Conservation (phyloP, 441 rosid genomes). For the Theobroma grandiflorum region DNA sequence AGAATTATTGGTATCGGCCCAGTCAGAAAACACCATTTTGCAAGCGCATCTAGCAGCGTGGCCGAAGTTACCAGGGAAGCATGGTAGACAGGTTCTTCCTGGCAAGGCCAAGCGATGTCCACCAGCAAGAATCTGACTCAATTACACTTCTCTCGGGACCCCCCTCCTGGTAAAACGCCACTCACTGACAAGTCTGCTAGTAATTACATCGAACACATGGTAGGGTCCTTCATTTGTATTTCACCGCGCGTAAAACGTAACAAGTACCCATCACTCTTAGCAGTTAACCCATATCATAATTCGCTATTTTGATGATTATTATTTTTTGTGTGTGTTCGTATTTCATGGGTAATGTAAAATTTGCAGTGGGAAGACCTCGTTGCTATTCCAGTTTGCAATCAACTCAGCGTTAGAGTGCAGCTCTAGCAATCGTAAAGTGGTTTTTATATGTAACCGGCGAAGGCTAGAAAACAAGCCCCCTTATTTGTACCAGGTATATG, state of each 20-base stretch:
- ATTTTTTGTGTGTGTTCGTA: neutral
- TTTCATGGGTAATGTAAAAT: neutral
- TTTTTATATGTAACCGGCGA: conserved; percentile 76
- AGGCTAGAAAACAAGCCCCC: conserved; percentile 75
- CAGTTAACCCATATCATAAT: neutral
- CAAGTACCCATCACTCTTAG: neutral
- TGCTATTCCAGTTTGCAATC: conserved; percentile 82
- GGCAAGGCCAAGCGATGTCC: conserved; percentile 26
- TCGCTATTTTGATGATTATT: neutral
- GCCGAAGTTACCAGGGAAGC: neutral
- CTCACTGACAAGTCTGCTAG: neutral
- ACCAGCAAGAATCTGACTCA: conserved; percentile 33
- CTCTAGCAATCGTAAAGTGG: conserved; percentile 47
- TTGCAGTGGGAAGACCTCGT: conserved; percentile 89
- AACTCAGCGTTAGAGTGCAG: conserved; percentile 42
- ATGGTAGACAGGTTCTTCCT: conserved; percentile 74
- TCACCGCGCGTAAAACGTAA: neutral
- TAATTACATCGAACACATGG: conserved; percentile 30
- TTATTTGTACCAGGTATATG: conserved; percentile 67
- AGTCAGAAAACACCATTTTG: neutral
- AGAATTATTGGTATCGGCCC: neutral
- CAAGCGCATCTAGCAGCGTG: neutral
- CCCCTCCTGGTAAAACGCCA: conserved; percentile 55
- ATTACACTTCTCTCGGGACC: conserved; percentile 83
- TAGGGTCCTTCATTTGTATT: neutral